A percentile compares a stretch with the other conserved stretches of the same genome.
Conservation (phyloP, 2,329 filamentous ascomycete species). For the Periconia sp. region DNA sequence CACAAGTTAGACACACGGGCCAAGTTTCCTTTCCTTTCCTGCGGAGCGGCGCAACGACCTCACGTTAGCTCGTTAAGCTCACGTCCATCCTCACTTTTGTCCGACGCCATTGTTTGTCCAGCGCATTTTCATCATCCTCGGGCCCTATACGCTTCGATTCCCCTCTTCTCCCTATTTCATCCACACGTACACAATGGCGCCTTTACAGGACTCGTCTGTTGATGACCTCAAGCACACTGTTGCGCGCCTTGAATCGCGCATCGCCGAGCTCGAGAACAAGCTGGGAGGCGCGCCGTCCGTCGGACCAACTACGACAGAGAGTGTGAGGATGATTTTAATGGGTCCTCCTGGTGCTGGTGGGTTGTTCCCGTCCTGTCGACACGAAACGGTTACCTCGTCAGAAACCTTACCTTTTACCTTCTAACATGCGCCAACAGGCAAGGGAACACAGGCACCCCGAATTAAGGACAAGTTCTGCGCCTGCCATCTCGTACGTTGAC, state of each 20-base stretch:
- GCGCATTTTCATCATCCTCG: constrained; percentile 11
- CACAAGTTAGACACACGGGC: background rate
- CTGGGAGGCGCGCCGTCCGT: constrained; percentile 50
- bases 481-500: constrained; percentile 81
- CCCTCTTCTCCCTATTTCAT: constrained; percentile 12
- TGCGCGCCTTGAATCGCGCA: constrained; percentile 78
- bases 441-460: constrained; percentile 96
- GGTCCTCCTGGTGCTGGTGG: constrained; percentile 95
- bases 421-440: constrained; percentile 63
- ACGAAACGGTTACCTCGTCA: background rate
- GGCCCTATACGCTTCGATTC: constrained; percentile 6
- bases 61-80: constrained; percentile 1
- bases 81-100: constrained; percentile 8
- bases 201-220: constrained; percentile 77
- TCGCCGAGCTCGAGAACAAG: constrained; percentile 80
- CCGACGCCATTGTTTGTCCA: constrained; percentile 16
- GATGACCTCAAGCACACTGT: constrained; percentile 84
- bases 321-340: constrained; percentile 96
- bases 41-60: constrained; percentile 1
- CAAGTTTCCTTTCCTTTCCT: constrained; percentile 4
- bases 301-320: constrained; percentile 51
- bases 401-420: constrained; percentile 10
- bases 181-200: constrained; percentile 68
- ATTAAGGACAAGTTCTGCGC: constrained; percentile 98
- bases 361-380: constrained; percentile 38